Percentiles rank a stretch among this genome's conserved stretches.
These are phyloP conservation scores for Fonsecaea nubica DNA, from an alignment of 2,329 filamentous ascomycete genomes.

Conservation along the genomic window DNA sequence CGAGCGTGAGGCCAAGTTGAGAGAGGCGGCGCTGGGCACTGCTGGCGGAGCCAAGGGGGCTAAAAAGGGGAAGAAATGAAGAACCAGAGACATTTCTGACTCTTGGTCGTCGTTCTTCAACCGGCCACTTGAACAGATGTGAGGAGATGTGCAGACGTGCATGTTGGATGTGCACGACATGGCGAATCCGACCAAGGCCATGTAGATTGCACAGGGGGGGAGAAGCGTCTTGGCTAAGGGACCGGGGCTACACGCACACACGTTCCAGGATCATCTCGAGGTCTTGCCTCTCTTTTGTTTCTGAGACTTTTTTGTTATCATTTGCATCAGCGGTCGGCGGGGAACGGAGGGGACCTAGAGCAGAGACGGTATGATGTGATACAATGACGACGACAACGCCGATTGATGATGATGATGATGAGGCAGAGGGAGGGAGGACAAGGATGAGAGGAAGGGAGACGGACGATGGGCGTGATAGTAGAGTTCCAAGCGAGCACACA, in stretches of 20 bases:
- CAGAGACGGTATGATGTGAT: background rate
- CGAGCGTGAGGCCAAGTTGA: constrained; percentile 50
- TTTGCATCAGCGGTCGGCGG: constrained; percentile 18
- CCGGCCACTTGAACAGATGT: background rate
- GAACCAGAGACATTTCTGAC: background rate
- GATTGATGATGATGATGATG: background rate
- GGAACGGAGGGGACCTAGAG: background rate
- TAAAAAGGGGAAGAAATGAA: constrained; percentile 41
- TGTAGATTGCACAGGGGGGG: background rate
- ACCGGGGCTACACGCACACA: background rate
- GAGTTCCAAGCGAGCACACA: background rate
- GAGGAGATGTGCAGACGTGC: background rate
- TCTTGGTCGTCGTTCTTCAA: constrained; percentile 17
- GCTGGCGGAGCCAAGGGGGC: constrained; percentile 41
- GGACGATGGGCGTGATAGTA: background rate
- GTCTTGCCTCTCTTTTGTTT: background rate
- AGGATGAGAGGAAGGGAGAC: background rate
- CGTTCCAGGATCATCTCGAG: background rate
- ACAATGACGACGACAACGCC: background rate
- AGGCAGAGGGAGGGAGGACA: background rate
- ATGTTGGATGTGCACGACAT: background rate
- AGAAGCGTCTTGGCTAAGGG: background rate
- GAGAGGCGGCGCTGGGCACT: constrained; percentile 49
- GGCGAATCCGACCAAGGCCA: background rate
- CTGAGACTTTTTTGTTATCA: background rate